Base-by-base conservation (phyloP, 768 basidiomycete species). In the Auriculariales sp. region DNA sequence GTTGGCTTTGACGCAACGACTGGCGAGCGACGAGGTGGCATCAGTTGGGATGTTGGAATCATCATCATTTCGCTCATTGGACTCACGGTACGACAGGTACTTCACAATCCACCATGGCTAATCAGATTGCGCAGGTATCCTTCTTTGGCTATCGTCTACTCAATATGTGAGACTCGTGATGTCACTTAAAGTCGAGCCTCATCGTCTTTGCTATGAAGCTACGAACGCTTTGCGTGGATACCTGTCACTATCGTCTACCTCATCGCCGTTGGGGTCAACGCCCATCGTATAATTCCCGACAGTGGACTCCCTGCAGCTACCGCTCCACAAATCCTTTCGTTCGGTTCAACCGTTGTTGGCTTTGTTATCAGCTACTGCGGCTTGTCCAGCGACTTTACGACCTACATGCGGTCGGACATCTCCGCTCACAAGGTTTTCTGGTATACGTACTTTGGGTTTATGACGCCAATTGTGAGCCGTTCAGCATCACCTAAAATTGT, bases 221-320 rank as follows among this genome's bases (percentile, higher is more conserved):
- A 85, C 56, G 87, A 88, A 56, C 72, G 78, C 9, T 52, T 83
- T 2, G 68, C 81, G 1, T 89, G 87, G 86, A 70, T 89, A 15
- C 88, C 89, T 0, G 74, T 86, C 15, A 58, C 86, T n/a, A 64
- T 90, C 48, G 74, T 79, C 7, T 88, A 81, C 60, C 55, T 87
- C 28, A 72, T 90, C 48, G 77, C 76, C 7, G 64, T 83, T 11
- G 86, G 82, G 3, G 68, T 85, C n/a, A 78, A 84, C 0, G 86
- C 79, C 0, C 81, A 83, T 54, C 70, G 88, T 54, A 66, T 91
- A 10, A 72, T 68, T 47, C 68, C 67, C 1, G 68, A 71, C 30
- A 36, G 47, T 28, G 66, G 75, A 0, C 63, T 67, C 1, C 64
- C 58, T 9, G 78, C 85, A 1, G 77, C 81, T 1, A 73, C 77